Percentiles rank a stretch among this genome's conserved stretches.
These are phyloP conservation scores for Cercophora scortea DNA, from an alignment of 495 filamentous ascomycete species.

Conservation along the genomic window DNA sequence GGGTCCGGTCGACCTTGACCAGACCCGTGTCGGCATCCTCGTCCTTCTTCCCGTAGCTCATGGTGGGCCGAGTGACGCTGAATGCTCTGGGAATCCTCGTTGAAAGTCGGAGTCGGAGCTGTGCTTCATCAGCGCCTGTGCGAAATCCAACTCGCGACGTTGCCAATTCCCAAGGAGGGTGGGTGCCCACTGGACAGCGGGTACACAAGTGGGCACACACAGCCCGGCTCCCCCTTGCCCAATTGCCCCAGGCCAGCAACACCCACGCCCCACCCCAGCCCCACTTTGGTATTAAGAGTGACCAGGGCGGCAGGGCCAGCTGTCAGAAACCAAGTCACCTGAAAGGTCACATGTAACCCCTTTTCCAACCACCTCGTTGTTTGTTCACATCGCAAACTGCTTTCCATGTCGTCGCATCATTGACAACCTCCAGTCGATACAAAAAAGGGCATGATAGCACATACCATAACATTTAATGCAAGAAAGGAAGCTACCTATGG, in stretches of 20 bases:
- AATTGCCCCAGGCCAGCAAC: not conserved
- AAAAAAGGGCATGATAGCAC: too few relatives aligned
- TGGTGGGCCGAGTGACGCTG: slow-evolving; percentile 37
- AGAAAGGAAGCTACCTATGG: not conserved
- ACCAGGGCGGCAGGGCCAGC: not conserved
- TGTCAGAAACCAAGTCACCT: slow-evolving; percentile 2
- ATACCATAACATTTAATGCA: too few relatives aligned
- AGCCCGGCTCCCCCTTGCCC: not conserved
- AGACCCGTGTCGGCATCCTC: slow-evolving; percentile 90
- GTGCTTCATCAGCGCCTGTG: slow-evolving; percentile 1
- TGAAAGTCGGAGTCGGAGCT: slow-evolving; percentile 10
- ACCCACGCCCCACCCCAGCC: slow-evolving; percentile 2
- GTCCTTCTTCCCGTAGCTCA: slow-evolving; percentile 98
- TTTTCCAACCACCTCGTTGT: not conserved
- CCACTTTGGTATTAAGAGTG: not conserved
- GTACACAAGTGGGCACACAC: too few relatives aligned
- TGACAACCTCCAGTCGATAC: too few relatives aligned
- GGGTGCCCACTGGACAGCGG: not conserved
- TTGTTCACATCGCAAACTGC: too few relatives aligned
- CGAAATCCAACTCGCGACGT: slow-evolving; percentile 26
- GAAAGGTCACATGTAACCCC: slow-evolving; percentile 4
- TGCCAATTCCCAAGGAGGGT: slow-evolving; percentile 19
- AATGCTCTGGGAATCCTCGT: slow-evolving; percentile 13
- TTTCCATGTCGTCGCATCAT: too few relatives aligned
- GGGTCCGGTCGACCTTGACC: slow-evolving; percentile 95